A percentile compares a stretch with the other conserved stretches of the same genome.
Conservation (phyloP, 805 yeast genomes). For the Teunomyces barrocoloradensis region DNA sequence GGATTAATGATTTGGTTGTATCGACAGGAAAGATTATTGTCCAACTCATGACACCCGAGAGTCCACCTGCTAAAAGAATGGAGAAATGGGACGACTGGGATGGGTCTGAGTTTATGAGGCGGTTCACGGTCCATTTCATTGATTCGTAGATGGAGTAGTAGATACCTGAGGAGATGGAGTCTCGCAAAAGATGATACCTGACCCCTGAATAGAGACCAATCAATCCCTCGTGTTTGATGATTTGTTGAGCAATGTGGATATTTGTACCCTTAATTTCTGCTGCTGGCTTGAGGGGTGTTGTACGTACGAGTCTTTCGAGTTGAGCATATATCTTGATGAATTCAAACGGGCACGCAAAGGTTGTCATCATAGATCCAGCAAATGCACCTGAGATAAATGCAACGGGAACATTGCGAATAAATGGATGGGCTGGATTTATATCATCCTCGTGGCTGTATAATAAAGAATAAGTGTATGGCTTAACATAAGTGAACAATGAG, state of each 20-base stretch:
- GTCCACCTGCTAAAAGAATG: slow-evolving; percentile 64
- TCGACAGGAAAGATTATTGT: slow-evolving; percentile 74
- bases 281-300: slow-evolving; percentile 7
- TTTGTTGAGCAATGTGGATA: slow-evolving; percentile 46
- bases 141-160: slow-evolving; percentile 78
- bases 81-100: slow-evolving; percentile 27
- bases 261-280: slow-evolving; percentile 20
- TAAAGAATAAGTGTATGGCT: slow-evolving; percentile 35
- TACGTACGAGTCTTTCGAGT: slow-evolving; percentile 49
- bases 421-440: slow-evolving; percentile 36
- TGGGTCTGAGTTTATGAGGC: slow-evolving; percentile 24
- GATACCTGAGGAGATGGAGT: slow-evolving; percentile 66
- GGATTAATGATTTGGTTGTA: slow-evolving; percentile 73
- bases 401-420: slow-evolving; percentile 37
- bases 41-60: slow-evolving; percentile 78
- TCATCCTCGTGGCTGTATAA: slow-evolving; percentile 10
- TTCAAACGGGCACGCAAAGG: slow-evolving; percentile 81
- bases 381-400: slow-evolving; percentile 57
- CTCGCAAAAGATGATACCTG: slow-evolving; percentile 64
- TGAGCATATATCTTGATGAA: slow-evolving; percentile 81
- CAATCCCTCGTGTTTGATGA: slow-evolving; percentile 58
- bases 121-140: slow-evolving; percentile 51
- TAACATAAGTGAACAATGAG: slow-evolving; percentile 54
- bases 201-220: slow-evolving; percentile 72
- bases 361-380: slow-evolving; percentile 63